Percentiles rank a stretch among this genome's conserved stretches.
phyloP scores from a whole-genome alignment of 2,329 filamentous ascomycete genomes.

The Trichoderma atrobrunneum region DNA sequence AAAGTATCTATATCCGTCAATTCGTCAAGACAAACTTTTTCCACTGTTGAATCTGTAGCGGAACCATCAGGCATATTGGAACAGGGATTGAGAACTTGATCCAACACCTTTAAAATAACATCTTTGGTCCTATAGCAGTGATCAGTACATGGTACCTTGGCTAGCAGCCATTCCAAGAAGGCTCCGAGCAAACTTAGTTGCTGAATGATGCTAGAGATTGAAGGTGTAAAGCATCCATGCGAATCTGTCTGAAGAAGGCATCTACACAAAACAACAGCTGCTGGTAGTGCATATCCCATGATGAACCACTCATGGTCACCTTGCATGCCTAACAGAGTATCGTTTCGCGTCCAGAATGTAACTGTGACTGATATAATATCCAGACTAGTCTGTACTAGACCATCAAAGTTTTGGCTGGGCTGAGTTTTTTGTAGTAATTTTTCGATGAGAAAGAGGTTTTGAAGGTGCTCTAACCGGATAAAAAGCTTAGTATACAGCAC shows the following conservation, averaged over 20 bases:
- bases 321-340: neutral
- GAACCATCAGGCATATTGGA: neutral
- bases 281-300: neutral
- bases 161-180: neutral
- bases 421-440: neutral
- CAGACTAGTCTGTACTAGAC: neutral
- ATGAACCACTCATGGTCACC: neutral
- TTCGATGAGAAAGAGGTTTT: neutral
- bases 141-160: neutral
- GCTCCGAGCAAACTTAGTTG: neutral
- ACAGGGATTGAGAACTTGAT: neutral
- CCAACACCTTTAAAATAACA: neutral
- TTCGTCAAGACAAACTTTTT: neutral
- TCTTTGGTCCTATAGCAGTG: neutral
- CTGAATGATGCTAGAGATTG: neutral
- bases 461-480: neutral
- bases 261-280: neutral
- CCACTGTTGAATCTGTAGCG: neutral
- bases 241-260: neutral
- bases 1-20: neutral
- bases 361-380: slow-evolving; percentile 1
- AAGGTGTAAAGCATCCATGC: neutral
- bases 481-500: neutral
- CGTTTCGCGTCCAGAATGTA: neutral
- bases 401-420: neutral